phyloP scores from a whole-genome alignment of 768 basidiomycete genomes.

The Agaricus blazei region DNA sequence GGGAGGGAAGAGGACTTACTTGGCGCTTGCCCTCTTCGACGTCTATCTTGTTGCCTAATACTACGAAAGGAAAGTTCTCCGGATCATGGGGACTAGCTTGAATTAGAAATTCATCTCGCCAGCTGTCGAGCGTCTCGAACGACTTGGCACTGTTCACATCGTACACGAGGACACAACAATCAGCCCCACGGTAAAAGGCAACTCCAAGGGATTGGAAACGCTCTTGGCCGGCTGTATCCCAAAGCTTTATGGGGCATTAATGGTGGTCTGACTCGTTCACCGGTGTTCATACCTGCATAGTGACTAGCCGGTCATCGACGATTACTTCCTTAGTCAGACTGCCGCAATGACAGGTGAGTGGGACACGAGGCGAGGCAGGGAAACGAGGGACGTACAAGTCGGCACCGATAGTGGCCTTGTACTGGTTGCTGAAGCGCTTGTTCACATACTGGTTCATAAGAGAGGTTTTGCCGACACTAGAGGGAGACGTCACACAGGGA shows the following conservation, averaged over 20 bases:
- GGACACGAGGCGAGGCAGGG: constrained; percentile 9
- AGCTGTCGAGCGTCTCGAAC: constrained; percentile 97
- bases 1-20: constrained; percentile 39
- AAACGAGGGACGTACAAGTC: constrained; percentile 69
- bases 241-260: constrained; percentile 51
- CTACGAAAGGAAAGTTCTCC: constrained; percentile 99
- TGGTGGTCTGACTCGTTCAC: neutral
- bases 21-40: constrained; percentile 98
- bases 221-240: constrained; percentile 99
- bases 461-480: constrained; percentile 96
- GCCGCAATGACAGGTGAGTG: constrained; percentile 17
- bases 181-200: constrained; percentile 98
- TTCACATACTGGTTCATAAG: constrained; percentile 99
- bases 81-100: constrained; percentile 98
- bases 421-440: constrained; percentile 99
- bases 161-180: constrained; percentile 98
- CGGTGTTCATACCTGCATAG: constrained; percentile 77
- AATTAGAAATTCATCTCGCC: constrained; percentile 99
- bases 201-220: constrained; percentile 99
- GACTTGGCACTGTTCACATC: constrained; percentile 99
- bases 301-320: constrained; percentile 96
- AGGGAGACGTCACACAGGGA: constrained; percentile 13
- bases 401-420: constrained; percentile 98
- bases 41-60: constrained; percentile 99
- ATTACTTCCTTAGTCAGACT: constrained; percentile 98